Base-by-base conservation (phyloP, 2,329 filamentous ascomycete genomes). In the Phyllachora maydis region DNA sequence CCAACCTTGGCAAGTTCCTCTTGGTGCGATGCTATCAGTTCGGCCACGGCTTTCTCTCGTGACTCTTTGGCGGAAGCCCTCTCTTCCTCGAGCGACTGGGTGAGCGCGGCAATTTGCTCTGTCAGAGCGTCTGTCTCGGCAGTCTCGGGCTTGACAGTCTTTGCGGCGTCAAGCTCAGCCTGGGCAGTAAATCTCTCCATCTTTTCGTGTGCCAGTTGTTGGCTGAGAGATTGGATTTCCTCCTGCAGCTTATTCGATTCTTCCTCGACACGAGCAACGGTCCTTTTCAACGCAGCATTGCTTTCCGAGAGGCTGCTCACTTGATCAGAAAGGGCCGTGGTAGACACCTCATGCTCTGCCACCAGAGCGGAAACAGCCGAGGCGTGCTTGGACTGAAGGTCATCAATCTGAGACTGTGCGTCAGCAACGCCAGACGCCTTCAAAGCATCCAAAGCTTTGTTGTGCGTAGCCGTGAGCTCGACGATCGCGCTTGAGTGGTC, bases 81-180 rank as follows among this genome's bases (percentile, higher is more conserved):
- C 7, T 41, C 29, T 4, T 38, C 31, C 15, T 49, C 39, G 16
- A 59, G 37, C 15, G 49, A 46, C 17, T 53, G 49, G 13, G 71
- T 42, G n/a, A n/a, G n/a, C n/a, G n/a, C n/a, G n/a, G n/a, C n/a
- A n/a, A n/a, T 34, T 69, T 52, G 15, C 47, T 43, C 30, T 50
- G n/a, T 55, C 16, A 69, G 46, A 2, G 47, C 50, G 35, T 71
- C 64, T 3, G 49, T 42, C 37, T 55, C 65, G 0, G 54, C 49
- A 3, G 56, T 65, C 37, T 70, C 64, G 5, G 59, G 49, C 40
- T 59, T 67, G 34, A 52, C 52, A 36, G 50, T 66, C 45, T 54
- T 59, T 21, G 50, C 43, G 6, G 62, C 62, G 29, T 73, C 67
- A 10, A 72, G 52, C 23, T 68, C 65, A 11, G 65, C 65, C 41